A percentile compares a stretch with the other conserved stretches of the same genome.
Evolutionary conservation across 2,329 filamentous ascomycete species (phyloP).

Genomic region (Penicillium sp.): DNA sequence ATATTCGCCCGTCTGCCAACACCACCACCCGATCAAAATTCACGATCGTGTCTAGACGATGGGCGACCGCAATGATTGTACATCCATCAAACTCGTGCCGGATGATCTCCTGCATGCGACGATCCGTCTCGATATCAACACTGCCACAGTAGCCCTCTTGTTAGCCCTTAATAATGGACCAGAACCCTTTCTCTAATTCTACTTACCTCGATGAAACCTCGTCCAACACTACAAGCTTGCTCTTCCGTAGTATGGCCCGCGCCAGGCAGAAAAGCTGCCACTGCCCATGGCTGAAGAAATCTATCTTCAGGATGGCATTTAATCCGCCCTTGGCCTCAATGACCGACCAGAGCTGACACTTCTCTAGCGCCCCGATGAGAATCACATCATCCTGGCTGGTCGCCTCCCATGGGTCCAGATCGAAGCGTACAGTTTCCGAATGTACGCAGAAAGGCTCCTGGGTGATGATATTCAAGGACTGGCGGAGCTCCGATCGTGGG

Average conservation of each 20-base stretch:
- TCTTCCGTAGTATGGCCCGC: neutral
- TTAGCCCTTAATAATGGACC: neutral
- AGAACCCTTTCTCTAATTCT: neutral
- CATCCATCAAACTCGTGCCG: neutral
- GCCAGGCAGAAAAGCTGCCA: neutral
- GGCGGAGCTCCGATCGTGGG: neutral
- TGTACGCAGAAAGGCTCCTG: neutral
- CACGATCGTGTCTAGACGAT: neutral
- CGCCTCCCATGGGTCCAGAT: neutral
- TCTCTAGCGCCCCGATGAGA: neutral
- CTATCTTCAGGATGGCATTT: neutral
- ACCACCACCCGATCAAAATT: neutral
- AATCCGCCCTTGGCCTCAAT: neutral
- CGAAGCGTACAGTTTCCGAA: neutral
- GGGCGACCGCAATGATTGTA: neutral
- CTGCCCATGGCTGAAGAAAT: neutral
- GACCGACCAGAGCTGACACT: neutral
- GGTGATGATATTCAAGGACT: neutral
- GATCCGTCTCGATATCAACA: neutral
- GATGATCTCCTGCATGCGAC: neutral
- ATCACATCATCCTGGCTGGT: neutral
- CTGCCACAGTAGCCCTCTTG: neutral
- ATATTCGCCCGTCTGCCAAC: neutral
- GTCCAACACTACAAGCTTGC: neutral
- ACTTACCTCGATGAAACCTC: neutral